phyloP scores from a whole-genome alignment of 768 basidiomycete species.

The Auricularia cornea region DNA sequence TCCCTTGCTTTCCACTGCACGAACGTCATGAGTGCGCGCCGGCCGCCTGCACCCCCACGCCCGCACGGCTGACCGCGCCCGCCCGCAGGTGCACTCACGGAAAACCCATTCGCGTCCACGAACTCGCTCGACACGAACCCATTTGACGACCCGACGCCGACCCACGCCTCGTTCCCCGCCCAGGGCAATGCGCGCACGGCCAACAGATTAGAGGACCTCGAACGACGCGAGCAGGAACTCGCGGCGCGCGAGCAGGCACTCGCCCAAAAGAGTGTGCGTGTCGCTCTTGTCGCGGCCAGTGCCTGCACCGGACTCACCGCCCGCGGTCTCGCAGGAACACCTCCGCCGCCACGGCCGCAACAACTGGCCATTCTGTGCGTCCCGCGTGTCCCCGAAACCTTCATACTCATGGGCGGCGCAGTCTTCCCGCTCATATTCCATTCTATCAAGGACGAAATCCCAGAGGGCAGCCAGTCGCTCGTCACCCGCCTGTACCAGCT shows the following conservation, averaged over 20 bases:
- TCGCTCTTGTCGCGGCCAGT: neutral
- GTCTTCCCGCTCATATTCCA: constrained; percentile 94
- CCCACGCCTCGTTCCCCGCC: constrained; percentile 23
- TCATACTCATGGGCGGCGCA: constrained; percentile 21
- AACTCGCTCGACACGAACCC: constrained; percentile 83
- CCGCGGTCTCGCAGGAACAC: constrained; percentile 36
- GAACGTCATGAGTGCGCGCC: neutral
- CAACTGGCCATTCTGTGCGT: constrained; percentile 90
- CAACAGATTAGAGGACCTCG: constrained; percentile 49
- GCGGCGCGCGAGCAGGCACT: constrained; percentile 72
- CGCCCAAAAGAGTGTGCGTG: constrained; percentile 33
- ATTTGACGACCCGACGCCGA: constrained; percentile 72
- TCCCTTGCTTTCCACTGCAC: neutral
- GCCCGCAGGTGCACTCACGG: constrained; percentile 14
- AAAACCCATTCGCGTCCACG: constrained; percentile 80
- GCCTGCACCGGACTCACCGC: neutral
- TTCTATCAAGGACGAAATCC: constrained; percentile 85
- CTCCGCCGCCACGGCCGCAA: constrained; percentile 71
- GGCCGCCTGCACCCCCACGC: neutral
- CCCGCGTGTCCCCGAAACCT: constrained; percentile 7
- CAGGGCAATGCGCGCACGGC: constrained; percentile 29
- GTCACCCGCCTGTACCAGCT: constrained; percentile 85
- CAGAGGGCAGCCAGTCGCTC: constrained; percentile 65
- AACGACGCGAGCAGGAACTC: constrained; percentile 72
- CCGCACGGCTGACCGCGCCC: neutral